Conservation (phyloP, 352 stramenopile species). For the Elongisporangium anandrum region DNA sequence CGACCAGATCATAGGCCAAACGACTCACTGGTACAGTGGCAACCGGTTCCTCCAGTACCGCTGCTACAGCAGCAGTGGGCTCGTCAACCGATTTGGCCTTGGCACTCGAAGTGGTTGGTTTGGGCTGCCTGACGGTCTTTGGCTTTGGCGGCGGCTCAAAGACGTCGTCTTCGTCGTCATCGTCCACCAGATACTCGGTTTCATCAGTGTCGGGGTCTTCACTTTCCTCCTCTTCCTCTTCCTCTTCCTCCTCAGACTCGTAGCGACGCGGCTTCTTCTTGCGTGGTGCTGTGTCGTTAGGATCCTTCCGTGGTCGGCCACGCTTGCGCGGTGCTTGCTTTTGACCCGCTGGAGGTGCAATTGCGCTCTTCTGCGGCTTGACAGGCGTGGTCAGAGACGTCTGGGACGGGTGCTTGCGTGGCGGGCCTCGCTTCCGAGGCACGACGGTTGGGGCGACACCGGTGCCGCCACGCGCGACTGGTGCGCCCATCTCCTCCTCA, state of each 20-base stretch:
- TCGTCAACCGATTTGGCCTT: not conserved
- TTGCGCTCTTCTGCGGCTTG: not conserved
- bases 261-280: not conserved
- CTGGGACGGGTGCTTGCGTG: not conserved
- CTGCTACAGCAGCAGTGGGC: not conserved
- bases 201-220: not conserved
- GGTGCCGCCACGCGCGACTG: not conserved
- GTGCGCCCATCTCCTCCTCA: not conserved
- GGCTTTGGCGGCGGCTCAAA: not conserved
- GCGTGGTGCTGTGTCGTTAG: not conserved
- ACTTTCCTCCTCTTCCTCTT: not conserved
- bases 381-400: not conserved
- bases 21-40: not conserved
- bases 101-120: not conserved
- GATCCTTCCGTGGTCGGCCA: not conserved
- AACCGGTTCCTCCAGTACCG: not conserved
- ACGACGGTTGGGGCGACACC: not conserved
- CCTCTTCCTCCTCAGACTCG: not conserved
- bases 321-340: not conserved
- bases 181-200: not conserved
- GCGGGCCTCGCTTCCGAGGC: not conserved
- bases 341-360: not conserved
- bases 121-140: not conserved
- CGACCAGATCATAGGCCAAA: not conserved
- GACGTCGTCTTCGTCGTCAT: not conserved